Evolutionary conservation across 371 early-diverging fungal genomes (phyloP).

Genomic region (Lichtheimia ornata): DNA sequence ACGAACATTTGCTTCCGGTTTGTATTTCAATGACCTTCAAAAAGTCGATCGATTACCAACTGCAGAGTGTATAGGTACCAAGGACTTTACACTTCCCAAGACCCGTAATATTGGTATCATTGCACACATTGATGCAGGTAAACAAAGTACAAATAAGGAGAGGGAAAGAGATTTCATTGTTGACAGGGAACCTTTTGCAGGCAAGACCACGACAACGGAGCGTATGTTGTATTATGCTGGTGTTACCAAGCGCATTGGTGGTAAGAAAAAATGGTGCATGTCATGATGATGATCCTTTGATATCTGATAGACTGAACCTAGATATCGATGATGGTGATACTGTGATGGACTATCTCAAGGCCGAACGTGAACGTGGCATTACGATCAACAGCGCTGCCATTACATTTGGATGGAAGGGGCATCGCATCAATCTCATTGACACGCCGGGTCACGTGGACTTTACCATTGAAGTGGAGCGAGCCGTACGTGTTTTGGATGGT

Average conservation of each 20-base stretch:
- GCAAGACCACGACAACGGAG: conserved; percentile 96
- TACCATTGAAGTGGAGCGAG: conserved; percentile 93
- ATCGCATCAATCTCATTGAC: conserved; percentile 91
- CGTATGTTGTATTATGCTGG: conserved; percentile 96
- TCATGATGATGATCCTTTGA: neutral
- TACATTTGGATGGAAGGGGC: conserved; percentile 87
- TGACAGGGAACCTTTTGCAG: conserved; percentile 22
- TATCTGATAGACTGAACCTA: conserved; percentile 13
- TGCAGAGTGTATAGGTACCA: conserved; percentile 17
- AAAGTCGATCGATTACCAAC: neutral
- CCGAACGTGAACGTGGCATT: conserved; percentile 93
- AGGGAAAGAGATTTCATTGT: too few species aligned
- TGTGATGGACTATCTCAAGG: conserved; percentile 90
- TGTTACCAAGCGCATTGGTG: conserved; percentile 83
- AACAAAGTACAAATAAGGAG: neutral
- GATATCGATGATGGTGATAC: conserved; percentile 93
- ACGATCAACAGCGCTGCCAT: conserved; percentile 96
- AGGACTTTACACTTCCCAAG: conserved; percentile 58
- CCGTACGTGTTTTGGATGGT: conserved; percentile 92
- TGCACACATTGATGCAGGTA: conserved; percentile 96
- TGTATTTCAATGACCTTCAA: too few species aligned
- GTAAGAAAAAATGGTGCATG: conserved; percentile 29
- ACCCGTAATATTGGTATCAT: conserved; percentile 95
- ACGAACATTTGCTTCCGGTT: too few species aligned
- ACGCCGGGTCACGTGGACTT: conserved; percentile 98